Percentiles rank a stretch among this genome's conserved stretches.
Conservation (phyloP, 2,329 filamentous ascomycete species). For the Harringtonia lauricola region DNA sequence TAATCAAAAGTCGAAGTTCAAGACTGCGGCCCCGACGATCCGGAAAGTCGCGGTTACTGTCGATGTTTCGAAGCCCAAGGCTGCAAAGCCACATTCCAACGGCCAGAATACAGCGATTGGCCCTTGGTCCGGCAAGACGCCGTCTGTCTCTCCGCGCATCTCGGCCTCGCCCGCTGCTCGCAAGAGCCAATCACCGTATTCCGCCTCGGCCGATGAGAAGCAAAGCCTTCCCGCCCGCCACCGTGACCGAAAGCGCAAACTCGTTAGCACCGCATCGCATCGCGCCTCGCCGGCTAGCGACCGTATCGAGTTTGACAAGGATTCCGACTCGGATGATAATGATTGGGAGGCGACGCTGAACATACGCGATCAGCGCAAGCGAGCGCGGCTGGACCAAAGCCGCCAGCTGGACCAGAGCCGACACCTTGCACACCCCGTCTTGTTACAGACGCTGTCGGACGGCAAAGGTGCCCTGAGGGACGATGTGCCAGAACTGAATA, state of each 20-base stretch:
- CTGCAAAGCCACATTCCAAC: neutral
- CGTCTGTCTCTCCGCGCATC: slow-evolving; percentile 11
- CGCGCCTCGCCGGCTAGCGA: slow-evolving; percentile 35
- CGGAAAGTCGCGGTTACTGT: slow-evolving; percentile 42
- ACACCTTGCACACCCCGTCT: slow-evolving; percentile 32
- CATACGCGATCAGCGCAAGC: slow-evolving; percentile 36
- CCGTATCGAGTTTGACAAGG: slow-evolving; percentile 35
- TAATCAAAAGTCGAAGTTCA: slow-evolving; percentile 35
- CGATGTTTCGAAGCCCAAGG: slow-evolving; percentile 26
- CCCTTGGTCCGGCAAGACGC: slow-evolving; percentile 22
- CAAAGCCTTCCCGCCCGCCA: slow-evolving; percentile 2
- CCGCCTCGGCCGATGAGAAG: slow-evolving; percentile 20
- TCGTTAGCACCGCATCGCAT: slow-evolving; percentile 17
- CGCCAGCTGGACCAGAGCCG: slow-evolving; percentile 21
- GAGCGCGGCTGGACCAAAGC: slow-evolving; percentile 8
- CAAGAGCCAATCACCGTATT: slow-evolving; percentile 23
- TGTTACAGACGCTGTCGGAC: slow-evolving; percentile 17
- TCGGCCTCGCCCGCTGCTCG: slow-evolving; percentile 8
- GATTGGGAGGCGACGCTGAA: slow-evolving; percentile 35
- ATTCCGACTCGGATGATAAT: slow-evolving; percentile 39
- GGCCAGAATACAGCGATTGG: slow-evolving; percentile 24
- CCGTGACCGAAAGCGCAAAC: slow-evolving; percentile 36
- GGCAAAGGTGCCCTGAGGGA: slow-evolving; percentile 18
- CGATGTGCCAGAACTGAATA: slow-evolving; percentile 31
- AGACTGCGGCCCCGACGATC: slow-evolving; percentile 37